Evolutionary conservation across 208 protist genomes (phyloP), one percentile per base, ranked within the genome.

Genomic region (Strigomonas galati): DNA sequence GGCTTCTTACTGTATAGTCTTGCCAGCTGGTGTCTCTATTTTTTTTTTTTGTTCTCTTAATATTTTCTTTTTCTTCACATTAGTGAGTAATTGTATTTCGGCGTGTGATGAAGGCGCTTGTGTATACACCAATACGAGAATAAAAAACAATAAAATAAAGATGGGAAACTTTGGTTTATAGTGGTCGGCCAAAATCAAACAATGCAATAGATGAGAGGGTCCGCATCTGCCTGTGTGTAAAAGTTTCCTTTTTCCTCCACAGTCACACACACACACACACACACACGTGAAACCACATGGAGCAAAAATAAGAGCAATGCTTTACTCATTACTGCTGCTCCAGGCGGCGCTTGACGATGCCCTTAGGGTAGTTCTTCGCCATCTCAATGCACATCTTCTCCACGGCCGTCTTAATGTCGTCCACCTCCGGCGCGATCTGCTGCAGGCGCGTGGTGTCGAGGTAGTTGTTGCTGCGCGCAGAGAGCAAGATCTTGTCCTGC

Each of bases 401-500:
- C 24, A 84, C 78, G 12, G 78, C 78, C n/a, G 70, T 78, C 37
- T 81, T 69, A 54, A 84, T 81, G 40, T 80, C 75, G 35, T 74
- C 62, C 23, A 84, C 78, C 3, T 71, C 37, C 35, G 35, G 35
- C 1, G 78, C 66, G 9, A 84, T 52, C 17, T 26, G 21, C 63
- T 80, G 55, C 24, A 84, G 62, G 24, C 60, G 63, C 43, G n/a
- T 32, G 15, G 78, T 72, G 49, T 81, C 71, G 15, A 84, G 62
- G 28, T 66, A 51, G 63, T 84, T 84, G 62, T 84, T 84, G 51
- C 72, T 79, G 40, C 78, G 74, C 1, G 23, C 65, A 17, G 74
- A 79, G 28, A 76, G 67, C 43, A 87, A 69, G 49, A 84, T 79
- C 67, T 87, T 84, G 65, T 76, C 64, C 62, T 87, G 81, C 62